Evolutionary conservation across 345 rosid genomes (phyloP), one percentile per base, ranked within the genome.

Genomic region (Gynandropsis gynandra): DNA sequence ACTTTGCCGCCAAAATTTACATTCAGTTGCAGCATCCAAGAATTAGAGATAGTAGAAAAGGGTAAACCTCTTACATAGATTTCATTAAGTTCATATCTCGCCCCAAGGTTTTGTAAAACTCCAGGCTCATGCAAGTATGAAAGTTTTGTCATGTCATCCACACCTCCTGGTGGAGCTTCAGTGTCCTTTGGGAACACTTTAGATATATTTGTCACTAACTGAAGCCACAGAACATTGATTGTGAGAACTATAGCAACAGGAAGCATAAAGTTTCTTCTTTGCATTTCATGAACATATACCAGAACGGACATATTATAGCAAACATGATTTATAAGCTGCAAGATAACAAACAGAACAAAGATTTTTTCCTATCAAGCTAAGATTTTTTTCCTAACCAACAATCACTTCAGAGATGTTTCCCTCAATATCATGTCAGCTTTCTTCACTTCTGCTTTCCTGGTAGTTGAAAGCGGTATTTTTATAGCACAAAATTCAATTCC

Each of bases 41-140:
- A 31, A 55, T 10, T 39, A 31, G 49, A 47, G 40, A 51, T 21
- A 39, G 40, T 49, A 24, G 45, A 42, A 29, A 37, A 39, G 16
- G 60, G 57, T 45, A 63, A 31, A 31, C 39, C 31, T 58, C 82
- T 80, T 62, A 88, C 97, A 46, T 88, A 88, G 19, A 88, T 88
- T 63, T 85, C 92, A 54, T 88, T 85, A 42, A 85, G 88, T 67
- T 85, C 88, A 69, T 88, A 88, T 82, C 97, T 78, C 21, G 80
- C 50, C 34, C 81, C 68, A 66, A 88, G 69, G 63, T 88, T 88
- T 50, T 74, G 74, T 42, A 88, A 62, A 59, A 88, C 97, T 62
- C 95, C 97, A 3, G 97, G 97, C 67, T 88, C 97, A 40, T 88
- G 97, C 77, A 88, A 72, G 65, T 88, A 88, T 36, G 95, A 82